Evolutionary conservation across 2,329 filamentous ascomycete species (phyloP), one percentile per base, ranked within the genome.

Genomic region (Cladophialophora yegresii): DNA sequence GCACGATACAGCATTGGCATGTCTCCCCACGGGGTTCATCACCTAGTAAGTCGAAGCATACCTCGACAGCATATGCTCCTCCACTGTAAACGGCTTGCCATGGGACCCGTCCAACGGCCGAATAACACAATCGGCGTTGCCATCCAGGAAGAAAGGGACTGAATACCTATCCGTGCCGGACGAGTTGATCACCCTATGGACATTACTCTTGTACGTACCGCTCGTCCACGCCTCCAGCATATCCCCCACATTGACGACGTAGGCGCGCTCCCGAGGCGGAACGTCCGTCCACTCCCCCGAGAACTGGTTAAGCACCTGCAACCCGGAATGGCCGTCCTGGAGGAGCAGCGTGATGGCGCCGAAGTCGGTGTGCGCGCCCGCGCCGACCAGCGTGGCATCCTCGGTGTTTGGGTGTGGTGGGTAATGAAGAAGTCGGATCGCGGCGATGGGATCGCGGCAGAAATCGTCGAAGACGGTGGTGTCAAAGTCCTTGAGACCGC

Each of bases 131-230:
- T 84, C 81, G 5, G 82, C 75, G 72, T 84, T 84, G 4, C 83
- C 83, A 61, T 82, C 81, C 61, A 84, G 81, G 72, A 85, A 86
- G 58, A 85, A 81, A 0, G 83, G 82, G n/a, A 86, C 76, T 6
- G 81, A 84, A 70, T 85, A 86, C 43, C 85, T 77, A 70, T 85
- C 81, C 9, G 74, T 75, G 1, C 76, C 76, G 2, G 78, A 80
- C 50, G 77, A 77, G 74, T 85, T 85, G 67, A 86, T 80, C 28
- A 86, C 84, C 7, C 83, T 76, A 71, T 87, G 84, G 3, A 83
- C 72, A 55, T 79, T 84, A 69, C 80, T 83, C 70, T 80, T 81
- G 74, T 84, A 86, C 54, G 76, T 73, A 16, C 81, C 79, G 59
- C 81, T 81, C 13, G 83, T 85, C 81, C 82, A 69, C 16, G 43